Evolutionary conservation across 2,329 filamentous ascomycete genomes (phyloP), one percentile per base, ranked within the genome.

Genomic region (Aspergillus proliferans): DNA sequence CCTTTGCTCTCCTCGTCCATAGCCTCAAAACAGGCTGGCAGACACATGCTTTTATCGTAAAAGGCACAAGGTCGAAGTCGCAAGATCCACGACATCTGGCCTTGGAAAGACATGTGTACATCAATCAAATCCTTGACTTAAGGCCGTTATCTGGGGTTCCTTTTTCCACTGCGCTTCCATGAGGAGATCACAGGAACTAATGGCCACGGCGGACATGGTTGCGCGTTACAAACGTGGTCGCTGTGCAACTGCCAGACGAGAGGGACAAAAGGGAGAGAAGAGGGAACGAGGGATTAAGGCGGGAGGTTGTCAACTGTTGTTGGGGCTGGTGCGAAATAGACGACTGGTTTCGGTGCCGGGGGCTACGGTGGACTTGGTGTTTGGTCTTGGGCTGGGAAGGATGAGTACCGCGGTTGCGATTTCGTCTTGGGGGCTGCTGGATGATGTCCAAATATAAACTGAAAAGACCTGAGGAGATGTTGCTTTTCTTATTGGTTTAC

Each of bases 401-500:
- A 24, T 43, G 49, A 59, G 62, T 58, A 67, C 64, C 61, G 64
- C 63, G 62, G 62, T 46, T 55, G 52, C 46, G 55, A 51, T 48
- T 52, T 55, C 45, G 52, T 51, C 44, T 39, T 52, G 48, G 47
- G 58, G 57, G 58, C 59, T 30, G 58, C 19, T 58, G 68, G 52
- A 68, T 72, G 70, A 71, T 53, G 69, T 66, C 61, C 60, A 56
- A 60, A 53, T 54, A 58, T 58, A 68, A 70, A 72, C 66, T 71
- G 65, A 71, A 70, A 71, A 72, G 69, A 72, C 67, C 70, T 73
- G 70, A 73, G 68, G 69, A 71, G 67, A 64, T 45, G 21, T 28
- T 9, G n/a, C 10, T 14, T 21, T 34, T 2, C 15, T 43, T n/a
- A 3, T 33, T 15, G 15, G 15, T 15, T 15, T 15, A 15, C 15